Percentiles rank a stretch among this genome's conserved stretches.
phyloP scores from a whole-genome alignment of 1,284 basidiomycete species.

The Cutaneotrichosporon sp. region DNA sequence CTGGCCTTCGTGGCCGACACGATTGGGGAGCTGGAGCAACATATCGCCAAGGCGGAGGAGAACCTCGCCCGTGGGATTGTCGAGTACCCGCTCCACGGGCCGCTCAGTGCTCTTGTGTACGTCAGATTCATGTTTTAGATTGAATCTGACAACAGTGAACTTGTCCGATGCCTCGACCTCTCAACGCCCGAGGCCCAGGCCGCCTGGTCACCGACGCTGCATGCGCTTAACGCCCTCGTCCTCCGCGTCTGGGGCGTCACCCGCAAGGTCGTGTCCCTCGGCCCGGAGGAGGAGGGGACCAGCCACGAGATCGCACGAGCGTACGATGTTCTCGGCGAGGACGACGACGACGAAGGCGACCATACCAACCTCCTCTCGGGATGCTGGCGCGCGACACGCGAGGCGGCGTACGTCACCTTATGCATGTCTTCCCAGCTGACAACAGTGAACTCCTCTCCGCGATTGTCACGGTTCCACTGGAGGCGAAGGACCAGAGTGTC shows the following conservation, averaged over 20 bases:
- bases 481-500: conserved; percentile 22
- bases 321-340: conserved; percentile 42
- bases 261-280: conserved; percentile 43
- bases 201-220: conserved; percentile 32
- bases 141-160: conserved; percentile 22
- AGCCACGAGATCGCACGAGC: conserved; percentile 53
- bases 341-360: conserved; percentile 37
- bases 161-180: conserved; percentile 33
- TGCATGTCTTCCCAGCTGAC: background rate
- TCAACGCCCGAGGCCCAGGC: conserved; percentile 12
- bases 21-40: conserved; percentile 33
- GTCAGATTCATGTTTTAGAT: conserved; percentile 3
- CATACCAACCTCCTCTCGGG: conserved; percentile 48
- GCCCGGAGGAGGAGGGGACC: conserved; percentile 27
- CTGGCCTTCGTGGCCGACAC: conserved; percentile 32
- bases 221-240: conserved; percentile 29
- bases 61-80: conserved; percentile 42
- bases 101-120: conserved; percentile 42
- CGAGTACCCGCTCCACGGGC: conserved; percentile 46
- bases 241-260: conserved; percentile 46
- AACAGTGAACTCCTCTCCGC: conserved; percentile 43
- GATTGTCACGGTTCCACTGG: conserved; percentile 32
- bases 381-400: conserved; percentile 52
- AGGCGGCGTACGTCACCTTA: conserved; percentile 41
- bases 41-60: conserved; percentile 32